Base-by-base conservation (phyloP, 2,329 filamentous ascomycete species). In the Exophiala aquamarina region DNA sequence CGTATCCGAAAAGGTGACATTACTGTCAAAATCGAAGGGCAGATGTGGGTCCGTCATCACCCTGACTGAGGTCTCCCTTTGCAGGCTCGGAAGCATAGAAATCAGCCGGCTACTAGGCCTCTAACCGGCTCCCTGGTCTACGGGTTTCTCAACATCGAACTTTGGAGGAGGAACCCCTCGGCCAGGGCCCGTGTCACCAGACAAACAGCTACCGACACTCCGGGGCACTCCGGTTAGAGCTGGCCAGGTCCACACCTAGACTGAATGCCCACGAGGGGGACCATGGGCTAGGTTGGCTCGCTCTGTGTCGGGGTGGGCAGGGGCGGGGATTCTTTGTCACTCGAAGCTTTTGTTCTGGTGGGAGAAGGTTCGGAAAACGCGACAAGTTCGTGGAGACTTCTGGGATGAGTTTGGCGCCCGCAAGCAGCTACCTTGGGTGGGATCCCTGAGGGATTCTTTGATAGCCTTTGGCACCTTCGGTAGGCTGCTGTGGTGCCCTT, bases 31-130 rank as follows among this genome's bases (percentile, higher is more conserved):
- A 17, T 42, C 44, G 39, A 49, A 44, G 3, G 26, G 48, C 38
- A 45, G 26, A 15, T 47, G 56, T 54, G 51, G 51, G 51, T 47
- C 51, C 50, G 49, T 49, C 56, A 55, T 56, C 44, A 49, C 54
- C 49, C 51, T 39, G 43, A 56, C n/a, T 31, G 50, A 45, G 35
- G 35, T 43, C 39, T 28, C 20, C 29, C 44, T 42, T 17, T 47
- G 41, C 17, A 35, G 21, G 29, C 38, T 44, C 50, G 28, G 10
- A 29, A 18, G 33, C 29, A 20, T 38, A 35, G n/a, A 47, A 42
- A 42, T 42, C 39, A 42, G 13, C 38, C 37, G 15, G 14, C 39
- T 34, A 33, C 28, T 6, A 33, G 7, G n/a, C 11, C 39, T 13
- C 26, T 18, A 31, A 32, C 33, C 47, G 38, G 39, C 40, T 29